Evolutionary conservation across 2,329 filamentous ascomycete species (phyloP), one percentile per base, ranked within the genome.

Genomic region (Cercospora janseana): DNA sequence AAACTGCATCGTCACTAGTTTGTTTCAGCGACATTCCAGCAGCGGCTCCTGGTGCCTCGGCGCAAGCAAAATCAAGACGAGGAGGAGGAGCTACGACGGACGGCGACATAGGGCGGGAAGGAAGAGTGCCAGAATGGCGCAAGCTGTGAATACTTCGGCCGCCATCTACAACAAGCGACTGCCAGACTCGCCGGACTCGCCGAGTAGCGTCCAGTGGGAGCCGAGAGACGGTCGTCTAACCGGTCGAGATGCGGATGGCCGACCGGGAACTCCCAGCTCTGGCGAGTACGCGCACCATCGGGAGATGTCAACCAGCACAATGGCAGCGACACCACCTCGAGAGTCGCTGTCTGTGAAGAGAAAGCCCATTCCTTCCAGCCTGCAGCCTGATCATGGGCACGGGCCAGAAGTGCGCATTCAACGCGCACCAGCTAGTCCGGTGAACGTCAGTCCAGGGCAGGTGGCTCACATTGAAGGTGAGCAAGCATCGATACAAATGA

Each of bases 371-470:
- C 47, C 53, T 15, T 26, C 18, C 9, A 41, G 46, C 10, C 31
- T 47, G 23, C 43, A 37, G 8, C 28, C 42, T 21, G 37, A 43
- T 26, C 32, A 46, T 29, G 35, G 29, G 3, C 48, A 54, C 43
- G 56, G 44, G 9, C 60, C 61, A 18, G 59, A 63, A 24, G 53
- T 67, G 32, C 60, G 64, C 13, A 55, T 68, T 42, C 63, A 67
- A 35, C 60, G 62, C 24, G 58, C 66, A 10, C 65, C 66, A 4
- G 52, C 62, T 10, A 67, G 63, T 46, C 65, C 65, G 2, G 63
- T 66, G 24, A 66, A 52, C 49, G 66, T 67, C 52, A 64, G 53
- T 27, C 64, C 63, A 6, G 64, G 64, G 9, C 52, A 59, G 16
- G 55, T 54, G 21, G 58, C 53, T 42, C 59, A 67, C 8, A 52